Evolutionary conservation across 257 asterid species (phyloP), one percentile per base, ranked within the genome.

Genomic region (Nemophila menziesii): DNA sequence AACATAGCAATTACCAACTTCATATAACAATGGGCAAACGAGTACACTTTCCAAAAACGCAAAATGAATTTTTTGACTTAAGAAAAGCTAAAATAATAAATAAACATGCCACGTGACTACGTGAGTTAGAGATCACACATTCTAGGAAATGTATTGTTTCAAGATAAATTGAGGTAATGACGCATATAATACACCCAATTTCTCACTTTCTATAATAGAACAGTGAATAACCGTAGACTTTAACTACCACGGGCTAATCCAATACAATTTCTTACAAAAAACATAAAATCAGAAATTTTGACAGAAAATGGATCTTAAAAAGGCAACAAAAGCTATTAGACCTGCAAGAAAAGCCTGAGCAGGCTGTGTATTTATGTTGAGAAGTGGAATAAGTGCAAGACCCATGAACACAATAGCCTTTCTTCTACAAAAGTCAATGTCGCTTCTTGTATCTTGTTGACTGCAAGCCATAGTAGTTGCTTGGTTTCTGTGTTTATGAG

Each of bases 371-470:
- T 70, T 60, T 52, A 54, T 38, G 16, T 50, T 70, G 44, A 73
- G 52, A 55, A 78, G 54, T 10, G 80, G 92, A 54, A 81, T 38
- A 4, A 67, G 66, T 4, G 78, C 70, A 62, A 86, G 58, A 4
- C 93, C 93, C 73, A 72, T 58, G n/a, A 73, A 62, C 33, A 73
- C 44, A 61, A 69, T 50, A 36, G 39, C 46, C 66, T 83, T 85
- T 68, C 79, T 75, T 34, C 57, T 56, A 50, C 73, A 51, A 9
- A 40, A 45, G 44, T 43, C 56, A 40, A 21, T 11, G 48, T 60
- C 60, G 38, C 74, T 74, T 39, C 51, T 47, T 52, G 7, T 48
- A 51, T 72, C 74, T 46, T 52, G 69, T 20, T 40, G 55, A 51
- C 63, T 4, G 62, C 56, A 68, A 20, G 68, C 67, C 64, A 52